A percentile compares a stretch with the other conserved stretches of the same genome.
Evolutionary conservation across 768 basidiomycete species (phyloP).

Genomic region (Hericium alpestre): DNA sequence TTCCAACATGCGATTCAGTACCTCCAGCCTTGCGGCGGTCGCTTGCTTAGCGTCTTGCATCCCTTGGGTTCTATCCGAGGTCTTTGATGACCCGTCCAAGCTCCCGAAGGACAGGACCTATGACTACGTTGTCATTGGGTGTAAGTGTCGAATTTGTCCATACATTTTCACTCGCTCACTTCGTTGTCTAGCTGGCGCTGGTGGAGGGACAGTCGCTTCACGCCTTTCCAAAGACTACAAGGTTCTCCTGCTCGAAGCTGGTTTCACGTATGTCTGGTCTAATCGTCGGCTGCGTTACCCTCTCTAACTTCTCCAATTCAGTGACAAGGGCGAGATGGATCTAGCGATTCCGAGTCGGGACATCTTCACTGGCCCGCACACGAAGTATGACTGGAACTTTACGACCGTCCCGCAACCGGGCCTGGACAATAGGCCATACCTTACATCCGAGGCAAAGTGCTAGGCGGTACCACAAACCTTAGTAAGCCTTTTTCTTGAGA

Average conservation of each 20-base stretch:
- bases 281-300: no score
- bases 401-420: constrained; percentile 12
- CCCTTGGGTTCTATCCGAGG: no score
- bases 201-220: constrained; percentile 12
- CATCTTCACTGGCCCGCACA: not conserved
- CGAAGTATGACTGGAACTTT: constrained; percentile 13
- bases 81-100: not conserved
- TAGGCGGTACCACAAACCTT: constrained; percentile 11
- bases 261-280: not conserved
- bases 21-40: no score
- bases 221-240: constrained; percentile 7
- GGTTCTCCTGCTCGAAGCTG: constrained; percentile 14
- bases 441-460: constrained; percentile 11
- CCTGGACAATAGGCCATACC: constrained; percentile 3
- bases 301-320: not conserved
- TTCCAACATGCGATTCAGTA: no score
- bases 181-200: constrained; percentile 6
- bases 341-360: not conserved
- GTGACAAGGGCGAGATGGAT: not conserved
- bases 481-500: constrained; percentile 5
- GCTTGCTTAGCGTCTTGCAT: no score
- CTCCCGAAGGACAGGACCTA: not conserved
- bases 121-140: not conserved
- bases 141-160: not conserved
- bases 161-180: not conserved